A percentile compares a stretch with the other conserved stretches of the same genome.
These are phyloP conservation scores for Fusarium tanahbumbuense DNA, from an alignment of 2,329 filamentous ascomycete species.

Conservation along the genomic window DNA sequence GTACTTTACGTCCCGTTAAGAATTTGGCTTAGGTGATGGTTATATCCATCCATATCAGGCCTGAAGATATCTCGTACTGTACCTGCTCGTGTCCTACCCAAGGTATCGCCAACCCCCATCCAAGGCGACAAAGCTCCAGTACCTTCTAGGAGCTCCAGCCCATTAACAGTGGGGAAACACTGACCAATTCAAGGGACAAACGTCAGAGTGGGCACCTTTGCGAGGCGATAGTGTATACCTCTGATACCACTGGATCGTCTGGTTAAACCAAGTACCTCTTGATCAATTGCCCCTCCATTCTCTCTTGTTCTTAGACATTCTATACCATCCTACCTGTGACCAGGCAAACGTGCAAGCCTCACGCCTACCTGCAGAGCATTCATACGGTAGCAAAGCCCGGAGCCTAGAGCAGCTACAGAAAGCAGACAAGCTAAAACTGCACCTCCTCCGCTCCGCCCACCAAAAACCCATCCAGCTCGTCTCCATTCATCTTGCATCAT, in stretches of 20 bases:
- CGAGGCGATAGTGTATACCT: constrained; percentile 24
- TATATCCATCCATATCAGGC: background rate
- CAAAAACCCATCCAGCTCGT: constrained; percentile 44
- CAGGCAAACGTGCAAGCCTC: constrained; percentile 40
- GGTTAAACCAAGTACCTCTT: constrained; percentile 23
- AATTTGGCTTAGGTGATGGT: background rate
- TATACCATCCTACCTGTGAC: constrained; percentile 40
- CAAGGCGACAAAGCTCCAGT: constrained; percentile 37
- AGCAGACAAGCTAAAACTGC: constrained; percentile 38
- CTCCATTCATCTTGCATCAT: constrained; percentile 35
- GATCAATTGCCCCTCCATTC: constrained; percentile 50
- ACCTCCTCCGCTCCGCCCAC: constrained; percentile 43
- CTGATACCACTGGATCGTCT: rapidly evolving
- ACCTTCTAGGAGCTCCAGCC: constrained; percentile 42
- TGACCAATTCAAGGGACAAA: constrained; percentile 24
- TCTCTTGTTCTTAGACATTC: constrained; percentile 58
- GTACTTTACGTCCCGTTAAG: background rate
- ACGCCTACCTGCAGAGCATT: constrained; percentile 15
- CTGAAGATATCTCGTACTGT: constrained; percentile 21
- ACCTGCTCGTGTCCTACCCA: background rate
- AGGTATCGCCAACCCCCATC: constrained; percentile 2
- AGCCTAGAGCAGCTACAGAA: constrained; percentile 22
- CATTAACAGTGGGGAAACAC: constrained; percentile 39
- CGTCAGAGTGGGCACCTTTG: constrained; percentile 34
- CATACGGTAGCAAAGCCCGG: background rate